Conservation (phyloP, 208 protist species). For the Acanthamoeba triangularis region DNA sequence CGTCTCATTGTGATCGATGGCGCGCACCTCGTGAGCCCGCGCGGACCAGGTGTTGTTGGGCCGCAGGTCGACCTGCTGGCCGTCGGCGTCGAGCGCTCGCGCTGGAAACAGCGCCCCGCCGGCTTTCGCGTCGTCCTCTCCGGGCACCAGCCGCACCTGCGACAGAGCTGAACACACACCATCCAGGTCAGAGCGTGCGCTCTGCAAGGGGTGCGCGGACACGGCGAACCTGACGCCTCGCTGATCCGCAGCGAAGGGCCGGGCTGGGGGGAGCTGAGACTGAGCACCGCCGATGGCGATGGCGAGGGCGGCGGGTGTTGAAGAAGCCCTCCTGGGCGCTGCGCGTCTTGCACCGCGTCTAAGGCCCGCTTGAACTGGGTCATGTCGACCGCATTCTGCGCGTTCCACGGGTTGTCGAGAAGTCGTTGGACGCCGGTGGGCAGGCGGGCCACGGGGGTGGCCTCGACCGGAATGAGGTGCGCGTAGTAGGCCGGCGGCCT, state of each 20-base stretch:
- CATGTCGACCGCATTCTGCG: conserved; percentile 2
- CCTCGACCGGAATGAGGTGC: conserved; percentile 88
- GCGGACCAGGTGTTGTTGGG: conserved; percentile 73
- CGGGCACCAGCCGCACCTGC: conserved; percentile 81
- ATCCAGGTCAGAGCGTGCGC: background rate
- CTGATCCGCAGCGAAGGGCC: background rate
- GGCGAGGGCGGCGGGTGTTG: background rate
- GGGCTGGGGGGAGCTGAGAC: background rate
- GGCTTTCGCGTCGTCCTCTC: conserved; percentile 72
- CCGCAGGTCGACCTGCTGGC: conserved; percentile 51
- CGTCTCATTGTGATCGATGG: background rate
- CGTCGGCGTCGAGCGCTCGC: conserved; percentile 45
- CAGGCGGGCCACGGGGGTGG: background rate
- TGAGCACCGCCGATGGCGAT: background rate
- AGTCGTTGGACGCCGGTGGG: background rate
- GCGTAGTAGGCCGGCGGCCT: conserved; percentile 96
- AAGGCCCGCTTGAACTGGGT: background rate
- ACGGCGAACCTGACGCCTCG: background rate
- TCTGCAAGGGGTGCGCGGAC: background rate
- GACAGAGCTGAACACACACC: conserved; percentile 80
- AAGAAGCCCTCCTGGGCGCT: background rate
- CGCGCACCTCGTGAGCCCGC: conserved; percentile 90
- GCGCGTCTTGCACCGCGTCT: background rate
- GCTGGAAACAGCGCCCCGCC: conserved; percentile 78
- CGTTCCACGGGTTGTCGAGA: background rate